Evolutionary conservation across 305 asterid species (phyloP), one percentile per base, ranked within the genome.

Genomic region (Striga hermonthica): DNA sequence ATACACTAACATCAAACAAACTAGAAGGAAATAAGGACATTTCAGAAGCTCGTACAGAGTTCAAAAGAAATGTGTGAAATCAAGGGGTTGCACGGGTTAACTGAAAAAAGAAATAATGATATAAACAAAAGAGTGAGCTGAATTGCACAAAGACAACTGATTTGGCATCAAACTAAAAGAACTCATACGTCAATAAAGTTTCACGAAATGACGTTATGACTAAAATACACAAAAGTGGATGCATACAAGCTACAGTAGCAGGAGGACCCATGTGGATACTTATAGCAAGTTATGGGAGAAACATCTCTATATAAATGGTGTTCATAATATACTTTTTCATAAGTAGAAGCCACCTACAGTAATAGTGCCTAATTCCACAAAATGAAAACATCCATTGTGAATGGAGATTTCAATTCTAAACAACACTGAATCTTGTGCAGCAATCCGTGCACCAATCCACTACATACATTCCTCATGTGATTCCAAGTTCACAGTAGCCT

Each of bases 321-420:
- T 7, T 60, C 49, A 60, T 39, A 60, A 38, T 9, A 12, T 60
- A 10, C 45, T 57, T 57, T 43, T 36, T 34, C 40, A 55, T 31
- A 28, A 34, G 60, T 28, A 10, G 8, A 10, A 15, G 41, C 28
- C 39, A 34, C 15, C 11, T 34, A 31, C 14, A 31, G 60, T 7
- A 40, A 34, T 55, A 10, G 38, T 11, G 14, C 41, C 37, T 28
- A 22, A 22, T 4, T 12, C 7, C 4, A 22, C 12, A 54, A 28
- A 54, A 28, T 16, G 59, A 31, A 34, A 4, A 31, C 34, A 4
- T 15, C 57, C 37, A 52, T 15, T 34, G 5, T 15, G 57, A n/a
- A 52, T 52, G 35, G 1, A 15, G 16, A 52, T 13, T 11, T 7
- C 52, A 15, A 52, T 13, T 52, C 57, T 52, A 52, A 52, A 13